Conservation (phyloP, 495 filamentous ascomycete species). For the Talaromyces nanjingensis region DNA sequence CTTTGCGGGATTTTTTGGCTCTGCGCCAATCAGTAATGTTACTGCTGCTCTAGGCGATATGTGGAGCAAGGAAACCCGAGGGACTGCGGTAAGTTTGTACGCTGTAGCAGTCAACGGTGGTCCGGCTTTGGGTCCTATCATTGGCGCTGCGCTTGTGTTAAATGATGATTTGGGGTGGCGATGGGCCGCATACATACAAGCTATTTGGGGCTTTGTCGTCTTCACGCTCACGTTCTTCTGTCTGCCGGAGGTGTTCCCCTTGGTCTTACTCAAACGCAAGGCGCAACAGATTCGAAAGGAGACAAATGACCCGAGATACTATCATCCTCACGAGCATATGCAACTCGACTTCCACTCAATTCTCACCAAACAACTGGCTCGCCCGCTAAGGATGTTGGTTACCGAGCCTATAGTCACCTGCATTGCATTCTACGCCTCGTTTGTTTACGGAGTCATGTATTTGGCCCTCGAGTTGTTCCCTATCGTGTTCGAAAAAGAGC, state of each 20-base stretch:
- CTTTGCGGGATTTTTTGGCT: slow-evolving; percentile 42
- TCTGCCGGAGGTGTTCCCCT: slow-evolving; percentile 27
- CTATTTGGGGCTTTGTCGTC: slow-evolving; percentile 22
- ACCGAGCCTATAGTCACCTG: slow-evolving; percentile 35
- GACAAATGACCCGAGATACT: slow-evolving; percentile 26
- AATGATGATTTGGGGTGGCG: slow-evolving; percentile 33
- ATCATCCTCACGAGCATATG: slow-evolving; percentile 34
- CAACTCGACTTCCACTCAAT: slow-evolving; percentile 25
- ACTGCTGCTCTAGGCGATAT: slow-evolving; percentile 45
- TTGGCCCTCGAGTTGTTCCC: slow-evolving; percentile 26
- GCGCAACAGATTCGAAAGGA: slow-evolving; percentile 23
- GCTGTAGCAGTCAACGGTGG: slow-evolving; percentile 35
- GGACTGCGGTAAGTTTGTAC: slow-evolving; percentile 36
- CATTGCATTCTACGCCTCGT: slow-evolving; percentile 31
- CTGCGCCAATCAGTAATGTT: slow-evolving; percentile 38
- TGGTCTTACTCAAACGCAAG: slow-evolving; percentile 24
- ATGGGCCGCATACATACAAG: slow-evolving; percentile 33
- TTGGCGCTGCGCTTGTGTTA: slow-evolving; percentile 37
- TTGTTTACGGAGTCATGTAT: slow-evolving; percentile 29
- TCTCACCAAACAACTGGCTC: slow-evolving; percentile 26
- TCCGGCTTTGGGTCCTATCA: slow-evolving; percentile 37
- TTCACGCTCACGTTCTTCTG: slow-evolving; percentile 22
- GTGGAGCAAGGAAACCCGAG: slow-evolving; percentile 24
- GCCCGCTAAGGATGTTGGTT: slow-evolving; percentile 31
- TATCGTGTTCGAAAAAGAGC: slow-evolving; percentile 24